These are phyloP conservation scores for Nectriaceae sp. DNA, from an alignment of 2,329 filamentous ascomycete genomes.

Conservation along the genomic window DNA sequence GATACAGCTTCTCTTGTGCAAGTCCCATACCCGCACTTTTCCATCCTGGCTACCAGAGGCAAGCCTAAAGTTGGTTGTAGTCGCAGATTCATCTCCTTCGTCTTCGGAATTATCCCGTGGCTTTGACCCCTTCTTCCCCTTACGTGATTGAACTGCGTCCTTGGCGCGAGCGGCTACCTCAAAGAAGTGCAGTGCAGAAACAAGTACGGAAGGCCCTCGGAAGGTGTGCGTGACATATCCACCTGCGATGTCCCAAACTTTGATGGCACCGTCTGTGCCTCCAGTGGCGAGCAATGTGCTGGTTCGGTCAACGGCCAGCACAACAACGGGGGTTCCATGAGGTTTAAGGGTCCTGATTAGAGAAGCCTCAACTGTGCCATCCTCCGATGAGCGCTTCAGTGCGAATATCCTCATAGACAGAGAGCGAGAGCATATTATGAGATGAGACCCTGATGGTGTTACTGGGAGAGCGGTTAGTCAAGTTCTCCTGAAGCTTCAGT, in stretches of 20 bases:
- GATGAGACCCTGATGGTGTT: constrained; percentile 83
- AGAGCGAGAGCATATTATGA: constrained; percentile 92
- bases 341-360: constrained; percentile 83
- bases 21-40: constrained; percentile 87
- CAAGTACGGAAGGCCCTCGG: constrained; percentile 85
- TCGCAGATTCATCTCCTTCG: constrained; percentile 43
- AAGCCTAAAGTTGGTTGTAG: constrained; percentile 67
- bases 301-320: constrained; percentile 80
- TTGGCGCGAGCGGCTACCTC: constrained; percentile 59
- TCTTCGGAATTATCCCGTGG: constrained; percentile 39
- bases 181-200: constrained; percentile 92
- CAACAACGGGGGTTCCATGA: constrained; percentile 86
- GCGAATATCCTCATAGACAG: constrained; percentile 91
- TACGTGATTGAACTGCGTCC: constrained; percentile 25
- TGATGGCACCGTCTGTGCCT: constrained; percentile 88
- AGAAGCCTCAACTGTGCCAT: constrained; percentile 62
- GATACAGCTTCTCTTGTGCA: constrained; percentile 78
- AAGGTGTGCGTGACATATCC: constrained; percentile 96
- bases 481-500: too few relatives aligned
- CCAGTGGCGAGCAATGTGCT: constrained; percentile 91
- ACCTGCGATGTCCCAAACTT: constrained; percentile 91
- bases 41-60: constrained; percentile 94
- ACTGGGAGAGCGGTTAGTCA: too few relatives aligned
- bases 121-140: constrained; percentile 37
- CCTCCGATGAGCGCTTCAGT: constrained; percentile 60